These are phyloP conservation scores for Calonectria leucothoes DNA, from an alignment of 2,329 filamentous ascomycete species.

Conservation along the genomic window DNA sequence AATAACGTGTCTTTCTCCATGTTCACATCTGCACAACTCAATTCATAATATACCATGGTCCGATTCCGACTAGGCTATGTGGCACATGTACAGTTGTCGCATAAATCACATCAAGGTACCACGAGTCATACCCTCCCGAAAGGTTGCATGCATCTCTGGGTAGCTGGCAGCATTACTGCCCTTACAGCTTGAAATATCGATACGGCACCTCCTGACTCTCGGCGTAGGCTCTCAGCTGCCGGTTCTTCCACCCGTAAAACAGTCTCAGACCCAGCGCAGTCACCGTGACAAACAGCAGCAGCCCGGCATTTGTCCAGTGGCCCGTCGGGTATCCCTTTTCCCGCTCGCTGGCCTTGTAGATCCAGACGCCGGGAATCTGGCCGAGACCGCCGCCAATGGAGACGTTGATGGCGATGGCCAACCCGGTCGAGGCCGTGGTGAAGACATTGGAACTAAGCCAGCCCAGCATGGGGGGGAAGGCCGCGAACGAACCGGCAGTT, in stretches of 20 bases:
- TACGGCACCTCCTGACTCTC: conserved; percentile 46
- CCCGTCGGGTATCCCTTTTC: conserved; percentile 74
- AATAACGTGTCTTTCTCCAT: not conserved
- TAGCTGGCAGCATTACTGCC: not conserved
- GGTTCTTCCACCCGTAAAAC: conserved; percentile 65
- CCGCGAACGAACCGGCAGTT: conserved; percentile 73
- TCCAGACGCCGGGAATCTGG: conserved; percentile 80
- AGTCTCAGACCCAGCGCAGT: conserved; percentile 65
- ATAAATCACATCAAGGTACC: not conserved
- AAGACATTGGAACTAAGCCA: conserved; percentile 77
- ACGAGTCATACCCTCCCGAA: not conserved
- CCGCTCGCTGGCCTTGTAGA: conserved; percentile 74
- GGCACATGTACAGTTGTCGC: not conserved
- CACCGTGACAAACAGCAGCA: conserved; percentile 68
- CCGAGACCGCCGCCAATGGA: conserved; percentile 74
- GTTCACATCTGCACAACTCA: not conserved
- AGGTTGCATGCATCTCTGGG: not conserved
- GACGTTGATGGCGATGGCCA: conserved; percentile 78
- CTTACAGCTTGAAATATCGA: conserved; percentile 55
- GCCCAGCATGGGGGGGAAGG: conserved; percentile 76
- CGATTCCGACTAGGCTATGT: not conserved
- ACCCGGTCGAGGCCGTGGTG: conserved; percentile 72
- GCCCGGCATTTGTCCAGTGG: conserved; percentile 73
- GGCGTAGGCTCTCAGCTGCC: conserved; percentile 46
- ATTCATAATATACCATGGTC: not conserved